Conservation (phyloP, 345 rosid species). For the Lepidium africanum region DNA sequence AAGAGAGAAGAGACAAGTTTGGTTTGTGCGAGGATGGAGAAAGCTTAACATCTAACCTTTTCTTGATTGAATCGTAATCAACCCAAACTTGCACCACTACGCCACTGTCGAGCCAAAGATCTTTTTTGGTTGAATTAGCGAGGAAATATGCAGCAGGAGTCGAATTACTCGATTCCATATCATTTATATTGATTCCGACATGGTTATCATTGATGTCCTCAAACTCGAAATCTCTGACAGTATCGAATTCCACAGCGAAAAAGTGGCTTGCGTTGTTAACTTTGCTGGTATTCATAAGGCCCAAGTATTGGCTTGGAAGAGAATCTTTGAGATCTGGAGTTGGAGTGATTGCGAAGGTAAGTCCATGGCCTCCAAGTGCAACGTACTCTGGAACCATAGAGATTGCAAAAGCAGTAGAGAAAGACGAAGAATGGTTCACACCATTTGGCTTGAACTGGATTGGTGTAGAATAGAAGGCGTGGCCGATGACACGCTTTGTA, state of each 20-base stretch:
- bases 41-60: conserved; percentile 55
- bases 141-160: conserved; percentile 49
- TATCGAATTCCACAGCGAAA: conserved; percentile 85
- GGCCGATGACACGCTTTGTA: conserved; percentile 49
- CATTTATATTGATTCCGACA: conserved; percentile 70
- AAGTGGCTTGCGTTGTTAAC: conserved; percentile 52
- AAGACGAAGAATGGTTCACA: conserved; percentile 41
- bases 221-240: conserved; percentile 60
- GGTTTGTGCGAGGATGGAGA: conserved; percentile 64
- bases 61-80: conserved; percentile 60
- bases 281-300: conserved; percentile 49
- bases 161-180: conserved; percentile 48
- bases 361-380: conserved; percentile 73
- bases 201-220: conserved; percentile 71
- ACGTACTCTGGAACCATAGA: conserved; percentile 61
- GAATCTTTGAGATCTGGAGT: conserved; percentile 39
- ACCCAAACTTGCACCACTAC: conserved; percentile 66
- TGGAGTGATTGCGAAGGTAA: conserved; percentile 63
- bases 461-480: conserved; percentile 69
- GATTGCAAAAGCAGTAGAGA: conserved; percentile 77
- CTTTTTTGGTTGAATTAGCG: conserved; percentile 30
- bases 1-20: conserved; percentile 44
- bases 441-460: conserved; percentile 45
- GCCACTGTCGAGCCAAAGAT: conserved; percentile 45
- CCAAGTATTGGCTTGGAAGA: conserved; percentile 64